Percentiles rank a stretch among this genome's conserved stretches.
phyloP scores from a whole-genome alignment of 2,329 filamentous ascomycete species.

The Apiospora aurea region DNA sequence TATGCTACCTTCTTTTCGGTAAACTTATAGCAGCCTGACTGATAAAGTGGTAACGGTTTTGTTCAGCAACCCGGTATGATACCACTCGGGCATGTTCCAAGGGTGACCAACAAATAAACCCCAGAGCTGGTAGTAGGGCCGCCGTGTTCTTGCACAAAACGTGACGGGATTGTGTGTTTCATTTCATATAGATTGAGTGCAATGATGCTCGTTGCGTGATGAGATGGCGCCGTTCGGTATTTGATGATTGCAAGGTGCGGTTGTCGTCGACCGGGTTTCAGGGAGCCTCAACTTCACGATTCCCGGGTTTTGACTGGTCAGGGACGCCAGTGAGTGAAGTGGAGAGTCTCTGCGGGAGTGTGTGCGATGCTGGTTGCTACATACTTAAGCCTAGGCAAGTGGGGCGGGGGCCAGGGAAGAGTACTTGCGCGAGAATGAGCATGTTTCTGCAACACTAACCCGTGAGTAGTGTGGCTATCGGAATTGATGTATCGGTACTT shows the following conservation, averaged over 20 bases:
- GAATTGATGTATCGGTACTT: not conserved
- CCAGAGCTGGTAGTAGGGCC: not conserved
- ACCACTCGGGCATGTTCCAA: not conserved
- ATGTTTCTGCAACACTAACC: not conserved
- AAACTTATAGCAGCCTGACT: not conserved
- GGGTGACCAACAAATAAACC: not conserved
- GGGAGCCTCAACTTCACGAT: not conserved
- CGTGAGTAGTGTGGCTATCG: not conserved
- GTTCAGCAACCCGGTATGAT: not conserved
- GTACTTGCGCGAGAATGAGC: slow-evolving; percentile 1
- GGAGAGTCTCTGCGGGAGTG: not conserved
- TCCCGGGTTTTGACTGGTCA: not conserved
- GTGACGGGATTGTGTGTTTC: not conserved
- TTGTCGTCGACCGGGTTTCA: not conserved
- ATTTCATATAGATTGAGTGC: not conserved
- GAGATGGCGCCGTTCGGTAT: not conserved
- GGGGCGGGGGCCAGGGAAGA: not conserved
- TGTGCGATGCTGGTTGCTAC: not conserved
- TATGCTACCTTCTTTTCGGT: no score
- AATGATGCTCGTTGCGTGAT: not conserved
- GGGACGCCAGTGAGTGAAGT: not conserved
- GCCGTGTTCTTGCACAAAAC: not conserved
- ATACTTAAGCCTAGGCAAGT: not conserved
- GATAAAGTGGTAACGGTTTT: not conserved
- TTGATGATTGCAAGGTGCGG: slow-evolving; percentile 1